Conservation (phyloP, 164 flowering plant genomes). For the Piper betle region DNA sequence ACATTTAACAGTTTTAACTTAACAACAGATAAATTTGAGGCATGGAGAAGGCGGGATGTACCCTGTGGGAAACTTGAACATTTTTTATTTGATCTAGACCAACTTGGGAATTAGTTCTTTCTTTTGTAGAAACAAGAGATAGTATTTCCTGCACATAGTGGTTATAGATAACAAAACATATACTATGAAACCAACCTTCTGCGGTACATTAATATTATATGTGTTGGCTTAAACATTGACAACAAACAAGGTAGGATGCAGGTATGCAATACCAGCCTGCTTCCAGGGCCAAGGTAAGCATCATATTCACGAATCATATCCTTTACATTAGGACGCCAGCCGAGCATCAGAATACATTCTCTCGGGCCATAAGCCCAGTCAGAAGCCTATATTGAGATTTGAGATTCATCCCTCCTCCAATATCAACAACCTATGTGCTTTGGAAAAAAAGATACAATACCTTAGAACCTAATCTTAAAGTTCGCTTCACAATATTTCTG, state of each 20-base stretch:
- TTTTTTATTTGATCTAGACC: slow-evolving; percentile 49
- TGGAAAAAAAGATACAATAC: slow-evolving; percentile 16
- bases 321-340: slow-evolving; percentile 86
- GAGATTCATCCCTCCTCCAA: not conserved
- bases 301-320: slow-evolving; percentile 95
- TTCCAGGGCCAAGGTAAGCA: slow-evolving; percentile 95
- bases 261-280: slow-evolving; percentile 44
- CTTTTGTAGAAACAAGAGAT: slow-evolving; percentile 70
- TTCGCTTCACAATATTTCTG: slow-evolving; percentile 43
- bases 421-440: not conserved
- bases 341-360: slow-evolving; percentile 81
- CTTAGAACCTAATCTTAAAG: slow-evolving; percentile 57
- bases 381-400: slow-evolving; percentile 42
- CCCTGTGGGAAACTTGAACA: slow-evolving; percentile 64
- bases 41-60: slow-evolving; percentile 13
- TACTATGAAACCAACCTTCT: not conserved
- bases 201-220: not conserved
- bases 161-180: not conserved
- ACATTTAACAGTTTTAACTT: not conserved
- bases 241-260: not conserved
- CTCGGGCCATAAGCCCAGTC: slow-evolving; percentile 66
- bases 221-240: not conserved
- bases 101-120: slow-evolving; percentile 33
- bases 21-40: not conserved
- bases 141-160: slow-evolving; percentile 58